A percentile compares a stretch with the other conserved stretches of the same genome.
These are phyloP conservation scores for Plasmopara muralis DNA, from an alignment of 352 stramenopile species.

Conservation along the genomic window DNA sequence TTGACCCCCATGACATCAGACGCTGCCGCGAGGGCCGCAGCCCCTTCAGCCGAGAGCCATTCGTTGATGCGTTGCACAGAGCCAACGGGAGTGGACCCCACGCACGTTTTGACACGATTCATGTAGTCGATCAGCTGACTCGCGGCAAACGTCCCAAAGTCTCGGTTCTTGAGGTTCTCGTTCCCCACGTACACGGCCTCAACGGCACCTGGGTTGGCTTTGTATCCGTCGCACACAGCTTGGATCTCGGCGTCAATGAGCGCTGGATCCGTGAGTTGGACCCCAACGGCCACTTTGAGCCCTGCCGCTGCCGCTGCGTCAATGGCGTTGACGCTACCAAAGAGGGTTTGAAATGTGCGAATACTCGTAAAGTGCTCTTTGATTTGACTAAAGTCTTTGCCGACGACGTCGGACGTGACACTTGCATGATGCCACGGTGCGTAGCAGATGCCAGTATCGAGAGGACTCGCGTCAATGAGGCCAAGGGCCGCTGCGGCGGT, in stretches of 20 bases:
- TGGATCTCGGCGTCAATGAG: constrained; percentile 48
- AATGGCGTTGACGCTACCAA: constrained; percentile 53
- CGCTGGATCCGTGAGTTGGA: constrained; percentile 47
- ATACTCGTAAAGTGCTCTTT: constrained; percentile 49
- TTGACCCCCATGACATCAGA: constrained; percentile 43
- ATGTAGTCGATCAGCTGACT: constrained; percentile 46
- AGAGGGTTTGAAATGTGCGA: constrained; percentile 65
- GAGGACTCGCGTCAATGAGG: constrained; percentile 12
- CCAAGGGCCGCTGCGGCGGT: constrained; percentile 11
- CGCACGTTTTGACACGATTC: constrained; percentile 44
- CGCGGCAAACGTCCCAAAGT: constrained; percentile 33
- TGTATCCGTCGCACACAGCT: constrained; percentile 50
- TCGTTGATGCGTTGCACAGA: constrained; percentile 76
- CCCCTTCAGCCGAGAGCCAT: constrained; percentile 37
- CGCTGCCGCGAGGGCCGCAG: constrained; percentile 22
- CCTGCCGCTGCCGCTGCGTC: constrained; percentile 35
- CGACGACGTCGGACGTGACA: constrained; percentile 31
- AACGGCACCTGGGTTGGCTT: constrained; percentile 29
- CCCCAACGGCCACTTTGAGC: constrained; percentile 59
- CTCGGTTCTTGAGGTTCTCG: constrained; percentile 61
- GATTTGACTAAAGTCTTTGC: constrained; percentile 35
- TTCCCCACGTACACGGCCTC: constrained; percentile 74
- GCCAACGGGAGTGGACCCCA: constrained; percentile 38
- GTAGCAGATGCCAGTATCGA: constrained; percentile 26
- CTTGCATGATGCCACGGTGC: constrained; percentile 31